Evolutionary conservation across 2,329 filamentous ascomycete species (phyloP).

Genomic region (Amphichorda felina): DNA sequence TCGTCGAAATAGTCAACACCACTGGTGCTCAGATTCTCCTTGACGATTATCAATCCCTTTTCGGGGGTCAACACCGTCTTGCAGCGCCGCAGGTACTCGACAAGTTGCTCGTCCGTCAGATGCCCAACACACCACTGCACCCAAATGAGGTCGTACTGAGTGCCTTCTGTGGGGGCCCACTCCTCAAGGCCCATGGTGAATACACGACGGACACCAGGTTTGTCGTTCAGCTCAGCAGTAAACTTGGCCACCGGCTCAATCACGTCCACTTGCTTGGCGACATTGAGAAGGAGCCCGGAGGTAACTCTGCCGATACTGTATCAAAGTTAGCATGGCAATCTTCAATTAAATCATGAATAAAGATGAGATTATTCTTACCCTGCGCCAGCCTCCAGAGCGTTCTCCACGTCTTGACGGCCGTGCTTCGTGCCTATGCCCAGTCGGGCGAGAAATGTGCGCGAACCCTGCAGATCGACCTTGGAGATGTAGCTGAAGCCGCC

Average conservation of each 20-base stretch:
- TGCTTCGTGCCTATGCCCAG: constrained; percentile 32
- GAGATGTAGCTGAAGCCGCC: constrained; percentile 27
- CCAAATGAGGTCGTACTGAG: constrained; percentile 72
- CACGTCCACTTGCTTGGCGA: constrained; percentile 65
- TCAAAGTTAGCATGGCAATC: not conserved
- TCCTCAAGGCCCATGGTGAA: constrained; percentile 64
- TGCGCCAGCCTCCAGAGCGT: constrained; percentile 24
- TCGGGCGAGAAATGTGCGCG: constrained; percentile 57
- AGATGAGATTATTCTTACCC: constrained; percentile 16
- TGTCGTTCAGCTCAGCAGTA: constrained; percentile 47
- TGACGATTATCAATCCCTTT: constrained; percentile 22
- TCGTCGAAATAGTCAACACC: constrained; percentile 52
- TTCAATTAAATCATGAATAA: not conserved
- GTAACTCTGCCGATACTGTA: constrained; percentile 72
- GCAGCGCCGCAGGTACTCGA: constrained; percentile 54
- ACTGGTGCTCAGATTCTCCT: constrained; percentile 58
- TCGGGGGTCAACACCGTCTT: constrained; percentile 22
- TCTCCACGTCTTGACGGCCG: constrained; percentile 15
- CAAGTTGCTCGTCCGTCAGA: constrained; percentile 61
- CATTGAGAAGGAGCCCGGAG: constrained; percentile 57
- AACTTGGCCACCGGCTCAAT: constrained; percentile 81
- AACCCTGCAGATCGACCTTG: constrained; percentile 57
- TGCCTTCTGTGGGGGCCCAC: constrained; percentile 40
- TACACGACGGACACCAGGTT: constrained; percentile 48
- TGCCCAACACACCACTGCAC: constrained; percentile 86